These are phyloP conservation scores for Ceratocystis ficicola DNA, from an alignment of 2,329 filamentous ascomycete genomes.

Conservation along the genomic window DNA sequence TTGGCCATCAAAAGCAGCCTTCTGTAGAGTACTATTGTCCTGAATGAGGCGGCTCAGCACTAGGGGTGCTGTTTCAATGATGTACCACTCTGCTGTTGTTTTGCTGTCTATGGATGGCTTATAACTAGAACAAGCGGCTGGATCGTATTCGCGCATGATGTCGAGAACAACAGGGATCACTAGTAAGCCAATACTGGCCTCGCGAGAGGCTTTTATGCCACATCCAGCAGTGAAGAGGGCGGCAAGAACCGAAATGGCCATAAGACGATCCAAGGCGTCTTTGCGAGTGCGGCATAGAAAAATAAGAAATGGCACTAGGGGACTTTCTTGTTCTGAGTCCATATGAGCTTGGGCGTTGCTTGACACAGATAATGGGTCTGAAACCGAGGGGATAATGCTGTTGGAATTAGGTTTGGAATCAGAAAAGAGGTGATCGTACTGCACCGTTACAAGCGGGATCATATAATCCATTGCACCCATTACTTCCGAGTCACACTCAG, in stretches of 20 bases:
- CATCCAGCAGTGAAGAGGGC: slow-evolving; percentile 57
- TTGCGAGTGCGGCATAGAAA: slow-evolving; percentile 44
- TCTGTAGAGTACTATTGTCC: slow-evolving; percentile 68
- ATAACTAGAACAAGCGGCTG: not conserved
- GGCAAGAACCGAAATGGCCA: slow-evolving; percentile 57
- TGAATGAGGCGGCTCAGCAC: slow-evolving; percentile 68
- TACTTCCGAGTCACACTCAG: slow-evolving; percentile 22
- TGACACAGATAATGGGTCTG: not conserved
- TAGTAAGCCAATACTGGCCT: slow-evolving; percentile 52
- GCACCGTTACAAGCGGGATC: slow-evolving; percentile 43
- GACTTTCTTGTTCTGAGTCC: slow-evolving; percentile 50
- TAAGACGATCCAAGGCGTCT: slow-evolving; percentile 47
- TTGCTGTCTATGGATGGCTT: not conserved
- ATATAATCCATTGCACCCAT: slow-evolving; percentile 53
- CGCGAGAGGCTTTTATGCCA: slow-evolving; percentile 46
- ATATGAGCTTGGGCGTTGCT: slow-evolving; percentile 1
- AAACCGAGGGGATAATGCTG: not conserved
- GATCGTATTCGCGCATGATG: slow-evolving; percentile 37
- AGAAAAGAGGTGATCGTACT: not conserved
- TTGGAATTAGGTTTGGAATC: not conserved
- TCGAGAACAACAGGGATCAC: slow-evolving; percentile 58
- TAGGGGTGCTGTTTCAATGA: slow-evolving; percentile 60
- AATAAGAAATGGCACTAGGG: slow-evolving; percentile 62
- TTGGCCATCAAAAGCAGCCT: slow-evolving; percentile 59
- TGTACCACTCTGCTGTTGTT: slow-evolving; percentile 34